phyloP scores from a whole-genome alignment of 352 stramenopile genomes.

The Phytopythium delawarense region DNA sequence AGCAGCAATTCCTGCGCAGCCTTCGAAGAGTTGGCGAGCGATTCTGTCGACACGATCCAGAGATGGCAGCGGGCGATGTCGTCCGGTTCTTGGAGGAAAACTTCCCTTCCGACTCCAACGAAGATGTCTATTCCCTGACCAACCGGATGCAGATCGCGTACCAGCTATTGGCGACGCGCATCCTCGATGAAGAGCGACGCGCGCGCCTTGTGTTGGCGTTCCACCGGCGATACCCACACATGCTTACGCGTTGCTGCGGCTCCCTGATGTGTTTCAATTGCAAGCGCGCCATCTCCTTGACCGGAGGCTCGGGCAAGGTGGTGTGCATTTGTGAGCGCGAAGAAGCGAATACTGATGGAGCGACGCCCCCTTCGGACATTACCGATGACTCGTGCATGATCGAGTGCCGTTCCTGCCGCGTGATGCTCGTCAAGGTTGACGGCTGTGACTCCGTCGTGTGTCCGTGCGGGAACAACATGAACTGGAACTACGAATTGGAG shows the following conservation, averaged over 20 bases:
- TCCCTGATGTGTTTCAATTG: constrained; percentile 42
- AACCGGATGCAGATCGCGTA: constrained; percentile 8
- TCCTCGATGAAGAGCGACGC: constrained; percentile 38
- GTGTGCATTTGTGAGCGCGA: neutral
- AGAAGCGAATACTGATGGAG: neutral
- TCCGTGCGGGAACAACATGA: constrained; percentile 35
- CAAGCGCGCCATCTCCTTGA: constrained; percentile 13
- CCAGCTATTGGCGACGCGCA: constrained; percentile 19
- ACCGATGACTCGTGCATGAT: constrained; percentile 14
- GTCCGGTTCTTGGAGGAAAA: constrained; percentile 12
- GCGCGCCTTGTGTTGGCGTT: constrained; percentile 35
- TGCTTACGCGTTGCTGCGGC: constrained; percentile 30
- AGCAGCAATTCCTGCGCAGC: constrained; percentile 10
- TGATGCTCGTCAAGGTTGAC: constrained; percentile 48
- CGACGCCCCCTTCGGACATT: neutral
- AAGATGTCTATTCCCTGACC: neutral
- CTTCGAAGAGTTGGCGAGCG: constrained; percentile 13
- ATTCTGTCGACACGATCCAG: constrained; percentile 16
- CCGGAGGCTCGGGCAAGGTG: neutral
- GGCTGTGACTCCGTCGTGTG: constrained; percentile 36
- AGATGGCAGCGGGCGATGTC: constrained; percentile 13
- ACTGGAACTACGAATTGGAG: constrained; percentile 20
- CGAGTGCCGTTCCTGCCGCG: constrained; percentile 34
- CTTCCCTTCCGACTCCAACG: constrained; percentile 10
- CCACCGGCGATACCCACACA: constrained; percentile 23